Conservation (phyloP, 2,329 filamentous ascomycete species). For the Cordyceps tenuipes region DNA sequence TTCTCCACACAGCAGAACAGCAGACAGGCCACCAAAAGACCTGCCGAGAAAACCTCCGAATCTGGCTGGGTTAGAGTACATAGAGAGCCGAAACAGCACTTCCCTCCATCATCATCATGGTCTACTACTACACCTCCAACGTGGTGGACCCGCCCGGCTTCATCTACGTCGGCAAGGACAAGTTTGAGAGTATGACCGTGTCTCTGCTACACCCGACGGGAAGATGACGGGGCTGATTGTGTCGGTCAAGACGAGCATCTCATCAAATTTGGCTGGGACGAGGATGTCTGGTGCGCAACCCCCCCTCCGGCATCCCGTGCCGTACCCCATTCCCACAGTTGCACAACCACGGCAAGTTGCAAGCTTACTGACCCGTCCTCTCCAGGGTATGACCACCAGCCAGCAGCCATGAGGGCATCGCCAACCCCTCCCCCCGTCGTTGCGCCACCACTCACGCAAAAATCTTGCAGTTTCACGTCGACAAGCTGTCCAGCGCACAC, state of each 20-base stretch:
- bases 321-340: too few relatives aligned
- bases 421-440: background rate
- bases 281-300: constrained; percentile 75
- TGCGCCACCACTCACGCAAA: background rate
- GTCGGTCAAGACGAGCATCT: constrained; percentile 73
- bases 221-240: background rate
- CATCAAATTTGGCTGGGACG: constrained; percentile 88
- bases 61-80: too few relatives aligned
- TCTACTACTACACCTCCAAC: constrained; percentile 91
- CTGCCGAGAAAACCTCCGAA: too few relatives aligned
- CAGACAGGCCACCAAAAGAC: too few relatives aligned
- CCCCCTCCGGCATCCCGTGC: background rate
- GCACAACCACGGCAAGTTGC: background rate
- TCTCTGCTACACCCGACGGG: background rate
- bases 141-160: constrained; percentile 73
- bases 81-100: too few relatives aligned
- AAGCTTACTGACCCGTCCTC: constrained; percentile 1
- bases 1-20: too few relatives aligned
- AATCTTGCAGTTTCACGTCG: constrained; percentile 77
- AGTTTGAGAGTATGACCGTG: constrained; percentile 76
- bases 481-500: constrained; percentile 94
- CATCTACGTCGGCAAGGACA: constrained; percentile 97
- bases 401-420: background rate
- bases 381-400: constrained; percentile 20
- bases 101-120: constrained; percentile 60